Base-by-base conservation (phyloP, 768 basidiomycete genomes). In the Phylloporus rhodoxanthus region DNA sequence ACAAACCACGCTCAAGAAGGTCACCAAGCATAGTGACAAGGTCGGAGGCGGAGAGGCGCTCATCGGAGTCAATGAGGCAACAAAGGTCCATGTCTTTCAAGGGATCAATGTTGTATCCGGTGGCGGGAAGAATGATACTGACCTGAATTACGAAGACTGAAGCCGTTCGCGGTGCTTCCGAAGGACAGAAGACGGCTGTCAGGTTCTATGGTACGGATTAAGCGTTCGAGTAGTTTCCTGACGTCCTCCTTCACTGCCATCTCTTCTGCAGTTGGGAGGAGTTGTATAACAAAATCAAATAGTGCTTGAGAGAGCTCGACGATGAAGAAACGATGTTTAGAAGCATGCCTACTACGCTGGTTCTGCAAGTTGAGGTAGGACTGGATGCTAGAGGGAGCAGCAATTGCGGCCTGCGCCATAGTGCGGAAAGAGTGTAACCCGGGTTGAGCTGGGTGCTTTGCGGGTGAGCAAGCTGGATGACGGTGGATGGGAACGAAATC, bases 131-230 rank as follows among this genome's bases (percentile, higher is more conserved):
- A 48, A 53, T 47, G 52, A 29, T 20, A 57, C 74, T 49, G 45
- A 89, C 94, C 94, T 54, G 92, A 95, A 72, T 97, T 96, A 58
- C 92, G 80, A 60, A 98, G 80, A 65, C 91, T 93, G 75, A 98
- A 95, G 51, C 94, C 93, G 63, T 97, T 98, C 10, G 93, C 94
- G 32, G 91, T 96, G 65, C 91, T 93, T 29, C 95, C 95, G 66
- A 99, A 99, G 49, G 92, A 91, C 58, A 95, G 70, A 58, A 99
- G 73, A 46, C 90, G 83, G 56, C 88, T 88, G 59, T 91, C 80
- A 38, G 93, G 94, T 67, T 94, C 90, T 70, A 99, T 90, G 39
- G 90, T 93, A 65, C 90, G 81, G 66, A 95, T 95, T 70, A 99
- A 83, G 59, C 90, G 81, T 74, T 99, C 94, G 48, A 99, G 85